Conservation (phyloP, 345 rosid species). For the Populus alba region DNA sequence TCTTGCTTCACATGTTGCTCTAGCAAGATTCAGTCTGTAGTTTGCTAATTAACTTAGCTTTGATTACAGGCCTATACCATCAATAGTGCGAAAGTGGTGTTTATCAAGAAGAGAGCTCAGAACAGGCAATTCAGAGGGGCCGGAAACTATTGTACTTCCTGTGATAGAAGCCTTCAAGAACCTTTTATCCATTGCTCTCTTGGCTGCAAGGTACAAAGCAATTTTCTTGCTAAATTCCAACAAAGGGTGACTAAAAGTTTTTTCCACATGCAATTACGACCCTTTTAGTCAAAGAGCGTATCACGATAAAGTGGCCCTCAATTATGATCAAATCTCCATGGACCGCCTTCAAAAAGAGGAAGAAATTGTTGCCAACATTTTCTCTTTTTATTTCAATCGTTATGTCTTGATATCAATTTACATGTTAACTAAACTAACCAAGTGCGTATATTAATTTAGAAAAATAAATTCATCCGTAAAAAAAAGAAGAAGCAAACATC, state of each 20-base stretch:
- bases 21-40: constrained; percentile 6
- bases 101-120: constrained; percentile 95
- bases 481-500: no score
- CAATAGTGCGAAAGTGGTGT: constrained; percentile 91
- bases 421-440: no score
- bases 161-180: constrained; percentile 93
- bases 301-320: neutral
- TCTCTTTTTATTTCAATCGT: no score
- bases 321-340: neutral
- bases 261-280: neutral
- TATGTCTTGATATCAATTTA: no score
- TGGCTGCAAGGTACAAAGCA: constrained; percentile 71
- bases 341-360: neutral
- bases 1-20: neutral
- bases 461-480: no score
- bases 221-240: constrained; percentile 7
- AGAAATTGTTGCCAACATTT: neutral
- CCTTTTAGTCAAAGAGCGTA: neutral
- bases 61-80: constrained; percentile 75
- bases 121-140: constrained; percentile 91
- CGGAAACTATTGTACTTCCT: constrained; percentile 84
- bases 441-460: no score
- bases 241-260: neutral
- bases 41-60: neutral
- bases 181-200: constrained; percentile 91